Conservation (phyloP, 192 early-diverging fungal species). For the Phycomyces blakesleeanus region DNA sequence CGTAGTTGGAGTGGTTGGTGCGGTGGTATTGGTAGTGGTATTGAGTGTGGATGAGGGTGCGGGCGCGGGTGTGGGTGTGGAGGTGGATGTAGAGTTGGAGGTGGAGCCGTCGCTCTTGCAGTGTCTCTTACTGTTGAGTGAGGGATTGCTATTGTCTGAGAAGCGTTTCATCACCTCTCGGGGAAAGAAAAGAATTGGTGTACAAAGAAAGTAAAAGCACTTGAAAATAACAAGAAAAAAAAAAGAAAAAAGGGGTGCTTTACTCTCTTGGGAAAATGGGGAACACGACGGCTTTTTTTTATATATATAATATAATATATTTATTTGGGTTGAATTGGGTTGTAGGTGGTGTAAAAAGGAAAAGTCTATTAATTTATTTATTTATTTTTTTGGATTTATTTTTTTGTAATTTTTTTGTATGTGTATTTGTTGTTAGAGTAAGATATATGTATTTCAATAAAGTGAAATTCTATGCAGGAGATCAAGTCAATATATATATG, state of each 20-base stretch:
- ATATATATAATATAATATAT: no score
- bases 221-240: neutral
- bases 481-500: no score
- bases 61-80: no score
- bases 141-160: slow-evolving; percentile 3
- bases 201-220: slow-evolving; percentile 14
- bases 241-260: neutral
- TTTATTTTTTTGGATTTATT: no score
- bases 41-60: neutral
- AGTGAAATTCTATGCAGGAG: no score
- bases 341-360: no score
- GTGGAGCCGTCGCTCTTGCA: neutral
- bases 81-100: no score
- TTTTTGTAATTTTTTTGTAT: no score
- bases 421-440: no score
- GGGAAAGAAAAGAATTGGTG: slow-evolving; percentile 14
- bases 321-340: no score
- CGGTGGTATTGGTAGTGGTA: neutral
- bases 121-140: slow-evolving; percentile 1
- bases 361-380: no score
- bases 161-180: slow-evolving; percentile 30
- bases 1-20: neutral
- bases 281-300: neutral
- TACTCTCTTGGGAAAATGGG: neutral
- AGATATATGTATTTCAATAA: no score